Percentiles rank a stretch among this genome's conserved stretches.
Conservation (phyloP, 2,329 filamentous ascomycete species). For the Tolypocladium tropicale region DNA sequence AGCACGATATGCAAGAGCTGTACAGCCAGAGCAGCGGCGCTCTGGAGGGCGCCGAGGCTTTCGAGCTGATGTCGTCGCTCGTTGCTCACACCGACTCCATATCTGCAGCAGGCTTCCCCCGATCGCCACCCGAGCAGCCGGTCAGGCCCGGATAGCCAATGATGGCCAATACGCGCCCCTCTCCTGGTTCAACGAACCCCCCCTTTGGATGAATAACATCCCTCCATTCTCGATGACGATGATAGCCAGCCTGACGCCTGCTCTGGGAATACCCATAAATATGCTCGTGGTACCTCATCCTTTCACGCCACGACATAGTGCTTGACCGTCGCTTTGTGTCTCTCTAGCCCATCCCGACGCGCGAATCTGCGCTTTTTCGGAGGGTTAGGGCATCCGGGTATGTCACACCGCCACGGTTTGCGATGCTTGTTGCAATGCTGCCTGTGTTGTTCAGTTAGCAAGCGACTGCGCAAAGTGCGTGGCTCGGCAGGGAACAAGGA, state of each 20-base stretch:
- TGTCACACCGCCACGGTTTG: slow-evolving; percentile 29
- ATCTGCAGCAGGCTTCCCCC: not conserved
- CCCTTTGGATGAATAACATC: not conserved
- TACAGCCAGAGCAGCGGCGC: not conserved
- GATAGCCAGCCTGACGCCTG: not conserved
- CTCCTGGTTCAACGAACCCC: not conserved
- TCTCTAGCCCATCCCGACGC: slow-evolving; percentile 29
- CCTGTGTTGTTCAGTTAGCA: slow-evolving; percentile 12
- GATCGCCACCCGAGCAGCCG: not conserved
- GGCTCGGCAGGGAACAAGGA: not conserved
- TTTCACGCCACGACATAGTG: slow-evolving; percentile 20
- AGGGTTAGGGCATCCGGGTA: slow-evolving; percentile 28
- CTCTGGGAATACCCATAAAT: not conserved
- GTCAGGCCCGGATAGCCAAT: not conserved
- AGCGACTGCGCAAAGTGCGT: not conserved
- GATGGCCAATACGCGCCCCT: not conserved
- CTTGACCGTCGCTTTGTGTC: slow-evolving; percentile 29
- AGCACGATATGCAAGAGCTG: not conserved
- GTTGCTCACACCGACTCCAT: not conserved
- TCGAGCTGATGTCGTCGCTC: not conserved
- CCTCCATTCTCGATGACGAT: not conserved
- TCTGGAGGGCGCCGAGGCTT: not conserved
- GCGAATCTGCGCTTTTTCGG: slow-evolving; percentile 30
- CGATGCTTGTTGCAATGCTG: slow-evolving; percentile 33
- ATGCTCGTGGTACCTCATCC: not conserved